Percentiles rank a stretch among this genome's conserved stretches.
Conservation (phyloP, 768 basidiomycete species). For the Amanita pallidorosea region DNA sequence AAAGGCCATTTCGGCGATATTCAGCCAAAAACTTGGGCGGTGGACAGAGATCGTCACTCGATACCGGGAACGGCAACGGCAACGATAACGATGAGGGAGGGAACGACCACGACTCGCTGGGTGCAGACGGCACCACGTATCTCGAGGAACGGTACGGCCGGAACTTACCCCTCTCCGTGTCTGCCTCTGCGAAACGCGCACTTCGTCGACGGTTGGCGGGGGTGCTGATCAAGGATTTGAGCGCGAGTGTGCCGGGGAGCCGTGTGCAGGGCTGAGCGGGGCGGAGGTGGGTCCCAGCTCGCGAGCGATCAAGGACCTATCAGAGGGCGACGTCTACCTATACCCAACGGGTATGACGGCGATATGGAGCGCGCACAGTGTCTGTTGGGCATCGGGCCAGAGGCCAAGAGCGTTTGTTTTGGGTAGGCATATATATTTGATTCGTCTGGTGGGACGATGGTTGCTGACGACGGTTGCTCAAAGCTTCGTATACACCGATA, state of each 20-base stretch:
- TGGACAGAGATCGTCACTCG: background rate
- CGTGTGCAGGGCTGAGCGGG: constrained; percentile 33
- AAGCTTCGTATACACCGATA: constrained; percentile 94
- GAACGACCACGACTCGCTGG: constrained; percentile 33
- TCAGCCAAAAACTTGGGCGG: constrained; percentile 21
- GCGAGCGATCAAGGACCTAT: constrained; percentile 56
- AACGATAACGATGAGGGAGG: constrained; percentile 3
- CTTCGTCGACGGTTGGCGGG: constrained; percentile 87
- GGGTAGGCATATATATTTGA: constrained; percentile 45
- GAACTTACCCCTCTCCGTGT: constrained; percentile 67
- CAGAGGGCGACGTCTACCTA: constrained; percentile 83
- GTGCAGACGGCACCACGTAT: constrained; percentile 58
- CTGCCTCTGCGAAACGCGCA: constrained; percentile 74
- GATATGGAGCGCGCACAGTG: constrained; percentile 88
- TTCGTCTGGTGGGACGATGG: background rate
- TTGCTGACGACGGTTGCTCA: background rate
- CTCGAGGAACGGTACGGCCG: constrained; percentile 94
- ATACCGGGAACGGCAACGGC: background rate
- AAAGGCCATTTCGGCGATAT: constrained; percentile 48
- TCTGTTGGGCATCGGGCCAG: constrained; percentile 36
- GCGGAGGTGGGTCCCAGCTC: constrained; percentile 49
- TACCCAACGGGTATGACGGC: constrained; percentile 88
- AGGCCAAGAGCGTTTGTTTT: constrained; percentile 84
- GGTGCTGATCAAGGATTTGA: constrained; percentile 56
- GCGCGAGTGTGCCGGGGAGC: constrained; percentile 22